Conservation (phyloP, 345 rosid species). For the Acer saccharum region DNA sequence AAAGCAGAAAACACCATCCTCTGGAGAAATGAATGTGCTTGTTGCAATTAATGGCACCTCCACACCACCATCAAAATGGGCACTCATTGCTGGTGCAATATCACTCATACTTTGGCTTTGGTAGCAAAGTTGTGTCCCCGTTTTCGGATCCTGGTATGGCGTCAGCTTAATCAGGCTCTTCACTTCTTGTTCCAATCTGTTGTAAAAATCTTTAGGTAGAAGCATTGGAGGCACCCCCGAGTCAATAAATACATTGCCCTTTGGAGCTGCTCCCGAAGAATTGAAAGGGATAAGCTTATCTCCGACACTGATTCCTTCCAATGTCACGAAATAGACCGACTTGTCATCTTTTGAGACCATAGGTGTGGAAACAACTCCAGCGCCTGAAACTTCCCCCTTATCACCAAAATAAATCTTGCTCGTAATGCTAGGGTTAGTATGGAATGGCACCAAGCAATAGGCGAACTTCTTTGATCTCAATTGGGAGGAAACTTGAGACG, state of each 20-base stretch:
- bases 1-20: constrained; percentile 30
- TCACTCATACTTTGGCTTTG: background rate
- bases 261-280: background rate
- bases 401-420: constrained; percentile 15
- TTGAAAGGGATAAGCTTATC: background rate
- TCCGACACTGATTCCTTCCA: constrained; percentile 31
- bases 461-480: constrained; percentile 13
- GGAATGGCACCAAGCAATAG: constrained; percentile 11
- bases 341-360: constrained; percentile 2
- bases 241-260: constrained; percentile 28
- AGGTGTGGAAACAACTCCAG: constrained; percentile 6
- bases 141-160: constrained; percentile 19
- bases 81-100: constrained; percentile 22
- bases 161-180: background rate
- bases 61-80: constrained; percentile 29
- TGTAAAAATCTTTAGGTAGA: constrained; percentile 26
- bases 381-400: constrained; percentile 1
- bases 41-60: constrained; percentile 16
- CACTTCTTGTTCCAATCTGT: constrained; percentile 18
- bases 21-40: constrained; percentile 33
- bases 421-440: background rate
- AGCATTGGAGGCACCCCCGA: constrained; percentile 31
- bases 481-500: constrained; percentile 22
- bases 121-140: constrained; percentile 27
- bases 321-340: constrained; percentile 1